A percentile compares a stretch with the other conserved stretches of the same genome.
Evolutionary conservation across 768 basidiomycete species (phyloP).

Genomic region (Chlorophyllum brunneum): DNA sequence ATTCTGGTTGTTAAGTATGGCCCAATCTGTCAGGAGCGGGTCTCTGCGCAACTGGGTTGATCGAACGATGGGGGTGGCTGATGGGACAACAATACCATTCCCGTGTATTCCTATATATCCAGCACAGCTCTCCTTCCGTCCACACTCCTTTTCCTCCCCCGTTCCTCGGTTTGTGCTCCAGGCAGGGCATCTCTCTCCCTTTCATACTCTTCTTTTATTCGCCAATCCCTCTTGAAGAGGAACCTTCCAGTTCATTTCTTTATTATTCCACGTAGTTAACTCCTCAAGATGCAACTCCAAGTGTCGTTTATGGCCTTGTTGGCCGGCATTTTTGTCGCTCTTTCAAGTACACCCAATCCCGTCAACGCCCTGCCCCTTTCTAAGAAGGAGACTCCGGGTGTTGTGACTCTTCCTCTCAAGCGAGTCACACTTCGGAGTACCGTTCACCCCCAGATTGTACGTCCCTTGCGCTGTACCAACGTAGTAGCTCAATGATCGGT

Average conservation of each 20-base stretch:
- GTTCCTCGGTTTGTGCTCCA: constrained; percentile 20
- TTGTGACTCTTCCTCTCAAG: constrained; percentile 41
- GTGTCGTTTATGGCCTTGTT: constrained; percentile 49
- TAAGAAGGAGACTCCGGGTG: constrained; percentile 24
- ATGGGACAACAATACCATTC: not conserved
- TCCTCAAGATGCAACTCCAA: constrained; percentile 48
- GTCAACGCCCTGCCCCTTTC: constrained; percentile 41
- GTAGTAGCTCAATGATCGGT: not conserved
- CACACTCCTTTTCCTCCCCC: constrained; percentile 13
- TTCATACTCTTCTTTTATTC: constrained; percentile 20
- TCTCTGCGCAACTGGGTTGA: too few relatives aligned
- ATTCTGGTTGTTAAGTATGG: too few relatives aligned
- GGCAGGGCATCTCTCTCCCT: constrained; percentile 21
- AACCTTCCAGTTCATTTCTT: not conserved
- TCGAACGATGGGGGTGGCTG: not conserved
- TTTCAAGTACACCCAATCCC: constrained; percentile 26
- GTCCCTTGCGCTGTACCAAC: constrained; percentile 14
- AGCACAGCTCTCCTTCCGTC: not conserved
- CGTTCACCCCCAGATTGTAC: constrained; percentile 32
- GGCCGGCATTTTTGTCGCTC: constrained; percentile 43
- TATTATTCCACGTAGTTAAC: not conserved
- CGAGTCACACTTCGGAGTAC: constrained; percentile 27
- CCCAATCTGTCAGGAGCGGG: too few relatives aligned
- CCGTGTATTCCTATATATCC: constrained; percentile 4
- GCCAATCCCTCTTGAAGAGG: constrained; percentile 20